Base-by-base conservation (phyloP, 2,329 filamentous ascomycete species). In the Talaromyces sp. region DNA sequence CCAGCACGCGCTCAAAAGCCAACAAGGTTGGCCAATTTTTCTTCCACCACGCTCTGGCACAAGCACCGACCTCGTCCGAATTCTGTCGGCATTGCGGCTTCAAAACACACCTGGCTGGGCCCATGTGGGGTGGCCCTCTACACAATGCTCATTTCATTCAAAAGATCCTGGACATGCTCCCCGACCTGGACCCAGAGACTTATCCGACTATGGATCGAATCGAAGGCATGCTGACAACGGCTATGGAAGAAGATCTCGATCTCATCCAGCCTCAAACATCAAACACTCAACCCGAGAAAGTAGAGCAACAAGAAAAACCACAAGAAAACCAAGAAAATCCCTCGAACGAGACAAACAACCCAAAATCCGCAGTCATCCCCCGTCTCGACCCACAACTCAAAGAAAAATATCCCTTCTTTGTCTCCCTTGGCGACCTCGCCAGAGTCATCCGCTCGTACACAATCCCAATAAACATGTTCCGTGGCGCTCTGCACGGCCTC, bases 91-190 rank as follows among this genome's bases (percentile, higher is more conserved):
- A 98, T 73, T 99, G 95, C 71, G 90, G 89, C 9, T 86, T 84
- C 70, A 93, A 89, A 71, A 96, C 89, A 76, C 95, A 98, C 74
- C 74, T 98, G 14, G 89, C 87, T 4, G 95, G 95, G 1, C 95
- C 95, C 0, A 98, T 99, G 93, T 99, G 93, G 78, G 93, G 86
- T 35, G 95, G 95, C 0, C 89, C 89, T 21, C 79, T 99, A 9
- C 95, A 99, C 75, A 92, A 92, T 51, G 83, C 86, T 7, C 84
- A 86, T 1, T 99, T 97, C 70, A 86, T 99, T 63, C 84, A 89
- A 69, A 85, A 84, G 59, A 86, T 99, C 26, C 81, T 99, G 17
- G 84, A 86, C 50, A 84, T 88, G 60, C 81, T 96, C 9, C 86
- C 90, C 0, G 77, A 80, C 4, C 84, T 86, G 0, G 85, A 92